Conservation (phyloP, 768 basidiomycete genomes). For the Rhizopogon vulgaris region DNA sequence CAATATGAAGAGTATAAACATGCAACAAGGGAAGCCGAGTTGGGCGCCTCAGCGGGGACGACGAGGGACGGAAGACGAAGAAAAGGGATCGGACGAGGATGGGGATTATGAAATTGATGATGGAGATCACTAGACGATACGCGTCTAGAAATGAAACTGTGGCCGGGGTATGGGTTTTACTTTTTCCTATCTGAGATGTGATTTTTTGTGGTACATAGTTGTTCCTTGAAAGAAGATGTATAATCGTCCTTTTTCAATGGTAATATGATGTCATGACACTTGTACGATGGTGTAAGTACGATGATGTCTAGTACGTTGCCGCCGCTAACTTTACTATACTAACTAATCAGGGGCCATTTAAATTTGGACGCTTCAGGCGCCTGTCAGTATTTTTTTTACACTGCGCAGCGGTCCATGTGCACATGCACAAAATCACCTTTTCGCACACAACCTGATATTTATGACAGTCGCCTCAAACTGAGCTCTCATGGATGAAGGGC, state of each 20-base stretch:
- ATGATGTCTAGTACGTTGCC: no score
- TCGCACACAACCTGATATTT: not conserved
- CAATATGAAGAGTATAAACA: slow-evolving; percentile 3
- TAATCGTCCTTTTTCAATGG: no score
- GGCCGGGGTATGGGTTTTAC: no score
- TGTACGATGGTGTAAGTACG: no score
- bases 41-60: slow-evolving; percentile 13
- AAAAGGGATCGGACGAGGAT: slow-evolving; percentile 11
- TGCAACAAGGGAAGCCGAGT: slow-evolving; percentile 17
- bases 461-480: not conserved
- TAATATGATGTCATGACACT: no score
- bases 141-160: not conserved
- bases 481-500: not conserved
- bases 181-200: no score
- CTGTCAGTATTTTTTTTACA: no score
- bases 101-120: slow-evolving; percentile 17
- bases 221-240: no score
- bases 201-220: no score
- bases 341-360: no score
- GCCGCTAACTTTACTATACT: no score
- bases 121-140: slow-evolving; percentile 5
- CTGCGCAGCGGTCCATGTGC: not conserved
- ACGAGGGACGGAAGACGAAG: not conserved
- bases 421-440: not conserved
- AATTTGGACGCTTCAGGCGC: not conserved